Evolutionary conservation across 2,329 filamentous ascomycete genomes (phyloP), one percentile per base, ranked within the genome.

Genomic region (Colletotrichum ledebouriae): DNA sequence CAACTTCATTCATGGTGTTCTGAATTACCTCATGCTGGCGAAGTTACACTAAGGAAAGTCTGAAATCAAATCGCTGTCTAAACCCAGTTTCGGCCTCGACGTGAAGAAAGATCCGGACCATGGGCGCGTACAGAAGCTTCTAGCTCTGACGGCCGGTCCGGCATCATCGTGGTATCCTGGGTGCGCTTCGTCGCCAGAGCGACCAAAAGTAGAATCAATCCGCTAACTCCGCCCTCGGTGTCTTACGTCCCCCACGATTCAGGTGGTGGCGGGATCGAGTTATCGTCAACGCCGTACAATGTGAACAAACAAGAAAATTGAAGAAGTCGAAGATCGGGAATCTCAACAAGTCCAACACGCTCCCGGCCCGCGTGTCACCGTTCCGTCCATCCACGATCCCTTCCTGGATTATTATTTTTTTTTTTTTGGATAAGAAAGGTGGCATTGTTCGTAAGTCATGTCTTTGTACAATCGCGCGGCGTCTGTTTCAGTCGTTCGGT

Each of bases 381-480:
- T 64, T 58, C 55, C 59, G 64, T 56, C 53, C 34, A 59, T 63
- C 53, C 59, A 69, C 59, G 41, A 53, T 67, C 58, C 63, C 63
- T 46, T 59, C 15, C 17, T 42, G 58, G 34, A 12, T 20, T 63
- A 42, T 56, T 25, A 50, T n/a, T 34, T 41, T 62, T 61, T n/a
- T 34, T 41, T 62, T 61, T 57, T 41, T 59, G 53, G 47, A 58
- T 67, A 56, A 60, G 47, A 66, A 59, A 65, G 62, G 62, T 60
- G 53, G 62, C 52, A 49, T 70, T 65, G 66, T 66, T 71, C 70
- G 69, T 71, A 52, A 71, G 22, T 71, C 70, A 67, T 71, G 20
- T 71, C 68, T 71, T 71, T 71, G 64, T 71, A 69, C 67, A 69
- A 63, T 67, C 58, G 57, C 64, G 41, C 63, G 49, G 57, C 53